Evolutionary conservation across 331 rosid species (phyloP).

Genomic region (Saraca asoca): DNA sequence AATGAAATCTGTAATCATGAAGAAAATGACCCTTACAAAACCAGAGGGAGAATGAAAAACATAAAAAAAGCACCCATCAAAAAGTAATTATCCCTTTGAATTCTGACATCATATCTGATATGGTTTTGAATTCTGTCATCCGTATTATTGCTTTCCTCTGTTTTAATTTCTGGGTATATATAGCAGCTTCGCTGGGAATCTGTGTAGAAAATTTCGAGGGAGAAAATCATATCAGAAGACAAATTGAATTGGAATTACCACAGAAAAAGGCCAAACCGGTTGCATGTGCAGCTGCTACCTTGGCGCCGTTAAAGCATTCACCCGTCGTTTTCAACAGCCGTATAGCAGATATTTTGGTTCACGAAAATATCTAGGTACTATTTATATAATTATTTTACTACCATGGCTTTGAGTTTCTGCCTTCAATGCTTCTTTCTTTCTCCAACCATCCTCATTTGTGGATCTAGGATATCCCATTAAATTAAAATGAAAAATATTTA

Average conservation of each 20-base stretch:
- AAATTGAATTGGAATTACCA: slow-evolving; percentile 42
- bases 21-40: too few species aligned
- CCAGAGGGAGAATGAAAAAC: background rate
- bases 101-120: slow-evolving; percentile 40
- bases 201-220: slow-evolving; percentile 21
- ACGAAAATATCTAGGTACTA: background rate
- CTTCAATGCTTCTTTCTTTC: background rate
- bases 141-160: slow-evolving; percentile 26
- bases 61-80: slow-evolving; percentile 5
- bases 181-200: slow-evolving; percentile 16
- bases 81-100: background rate
- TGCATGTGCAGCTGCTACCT: slow-evolving; percentile 70
- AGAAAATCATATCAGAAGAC: slow-evolving; percentile 40
- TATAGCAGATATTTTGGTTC: slow-evolving; percentile 35
- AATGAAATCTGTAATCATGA: too few species aligned
- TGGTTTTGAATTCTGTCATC: slow-evolving; percentile 31
- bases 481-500: too few species aligned
- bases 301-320: slow-evolving; percentile 39
- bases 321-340: slow-evolving; percentile 44
- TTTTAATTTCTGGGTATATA: background rate
- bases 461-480: background rate
- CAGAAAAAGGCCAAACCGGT: slow-evolving; percentile 42
- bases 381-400: slow-evolving; percentile 3
- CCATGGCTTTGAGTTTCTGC: slow-evolving; percentile 8
- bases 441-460: too few species aligned